These are phyloP conservation scores for Sporobolus alterniflorus DNA, from an alignment of 202 grass and related monocot species.

Conservation along the genomic window DNA sequence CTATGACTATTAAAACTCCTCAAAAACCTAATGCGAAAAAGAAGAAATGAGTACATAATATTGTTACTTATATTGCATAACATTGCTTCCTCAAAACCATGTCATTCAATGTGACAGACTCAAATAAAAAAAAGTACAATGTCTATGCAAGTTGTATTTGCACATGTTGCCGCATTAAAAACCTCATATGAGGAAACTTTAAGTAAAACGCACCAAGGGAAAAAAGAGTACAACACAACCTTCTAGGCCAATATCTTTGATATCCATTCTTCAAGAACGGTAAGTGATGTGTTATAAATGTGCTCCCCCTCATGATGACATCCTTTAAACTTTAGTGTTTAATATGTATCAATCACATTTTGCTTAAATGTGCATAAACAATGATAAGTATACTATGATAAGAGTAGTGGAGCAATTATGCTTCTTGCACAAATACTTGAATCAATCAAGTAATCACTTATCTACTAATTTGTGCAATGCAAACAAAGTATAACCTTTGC, in stretches of 20 bases:
- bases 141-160: background rate
- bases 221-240: background rate
- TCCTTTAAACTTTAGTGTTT: background rate
- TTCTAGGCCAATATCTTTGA: background rate
- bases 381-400: background rate
- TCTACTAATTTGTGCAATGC: background rate
- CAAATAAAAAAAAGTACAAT: background rate
- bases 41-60: too few species aligned
- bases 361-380: background rate
- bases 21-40: too few species aligned
- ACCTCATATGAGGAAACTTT: background rate
- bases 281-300: too few species aligned
- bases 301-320: background rate
- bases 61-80: too few species aligned
- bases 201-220: background rate
- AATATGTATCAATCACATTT: background rate
- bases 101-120: too few species aligned
- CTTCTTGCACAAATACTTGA: background rate
- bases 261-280: too few species aligned
- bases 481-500: background rate
- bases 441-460: background rate
- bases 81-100: too few species aligned
- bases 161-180: background rate
- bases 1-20: too few species aligned
- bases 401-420: too few species aligned